Evolutionary conservation across 306 rosid species (phyloP), one percentile per base, ranked within the genome.

Genomic region (Cucumis hystrix): DNA sequence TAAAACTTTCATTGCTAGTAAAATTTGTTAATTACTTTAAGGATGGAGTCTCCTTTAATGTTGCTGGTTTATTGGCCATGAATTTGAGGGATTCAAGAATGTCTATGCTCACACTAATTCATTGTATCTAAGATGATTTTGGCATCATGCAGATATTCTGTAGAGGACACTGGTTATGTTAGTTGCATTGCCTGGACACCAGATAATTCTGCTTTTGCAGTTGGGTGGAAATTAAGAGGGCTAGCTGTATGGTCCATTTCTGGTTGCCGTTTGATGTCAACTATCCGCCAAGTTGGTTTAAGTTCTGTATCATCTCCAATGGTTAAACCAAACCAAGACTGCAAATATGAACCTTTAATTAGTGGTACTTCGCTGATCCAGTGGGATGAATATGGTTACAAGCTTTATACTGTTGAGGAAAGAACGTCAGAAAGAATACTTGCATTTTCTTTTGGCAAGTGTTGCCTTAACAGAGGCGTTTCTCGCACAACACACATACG

Each of bases 381-480:
- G 83, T 95, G 96, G 98, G 96, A 89, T 76, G 98, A 95, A 84
- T 84, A 88, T 82, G 96, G 98, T 81, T 95, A 92, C 83, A 88
- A 92, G 86, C 96, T 95, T 82, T 95, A 92, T 87, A 86, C 93
- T 49, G 83, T 89, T 6, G 98, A 95, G 86, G 96, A 82, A 77
- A 85, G 82, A 75, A 88, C 91, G 63, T 84, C 89, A 15, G 98
- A 89, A 83, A 89, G 97, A 85, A 78, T 95, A 80, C 80, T 95
- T 83, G 88, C 93, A 45, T 95, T 95, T 86, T 92, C 98, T 52
- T 95, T 95, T 77, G 97, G 98, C 25, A 95, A 95, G 84, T 95
- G 98, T 84, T 95, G 96, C 83, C 98, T 92, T 79, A 92, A 91
- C 82, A 89, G 97, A 92, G 98, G 98, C 80, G 93, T 95, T 86